Percentiles rank a stretch among this genome's conserved stretches.
These are phyloP conservation scores for Shiraia sp. DNA, from an alignment of 2,329 filamentous ascomycete genomes.

Conservation along the genomic window DNA sequence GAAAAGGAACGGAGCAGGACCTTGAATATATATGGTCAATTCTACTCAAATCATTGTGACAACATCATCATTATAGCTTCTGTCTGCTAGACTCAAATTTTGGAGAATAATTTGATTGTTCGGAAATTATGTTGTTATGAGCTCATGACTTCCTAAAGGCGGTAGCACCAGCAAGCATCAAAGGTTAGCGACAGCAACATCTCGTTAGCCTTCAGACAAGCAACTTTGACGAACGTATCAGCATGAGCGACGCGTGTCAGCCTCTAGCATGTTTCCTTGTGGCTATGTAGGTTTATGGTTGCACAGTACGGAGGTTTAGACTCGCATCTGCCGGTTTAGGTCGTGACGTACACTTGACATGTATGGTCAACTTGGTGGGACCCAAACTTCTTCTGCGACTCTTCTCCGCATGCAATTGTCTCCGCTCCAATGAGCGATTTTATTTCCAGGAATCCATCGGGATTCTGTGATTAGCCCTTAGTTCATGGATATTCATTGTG, in stretches of 20 bases:
- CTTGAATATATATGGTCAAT: conserved; percentile 15
- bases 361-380: too few relatives aligned
- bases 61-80: conserved; percentile 11
- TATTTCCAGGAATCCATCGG: not conserved
- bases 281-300: too few relatives aligned
- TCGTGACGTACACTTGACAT: too few relatives aligned
- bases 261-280: too few relatives aligned
- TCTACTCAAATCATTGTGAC: conserved; percentile 4
- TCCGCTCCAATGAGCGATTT: too few relatives aligned
- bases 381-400: too few relatives aligned
- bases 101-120: conserved; percentile 20
- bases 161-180: conserved; percentile 26
- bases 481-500: not conserved
- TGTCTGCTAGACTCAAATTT: conserved; percentile 22
- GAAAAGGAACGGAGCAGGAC: not conserved
- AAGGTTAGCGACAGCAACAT: conserved; percentile 22
- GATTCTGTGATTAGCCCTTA: not conserved
- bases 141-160: conserved; percentile 40
- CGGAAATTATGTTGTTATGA: conserved; percentile 27
- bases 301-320: too few relatives aligned
- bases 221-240: conserved; percentile 16
- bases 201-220: conserved; percentile 16
- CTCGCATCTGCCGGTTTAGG: too few relatives aligned
- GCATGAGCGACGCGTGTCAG: not conserved
- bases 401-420: too few relatives aligned